Evolutionary conservation across 108 stramenopile genomes (phyloP).

Genomic region (Nitzschia palea): DNA sequence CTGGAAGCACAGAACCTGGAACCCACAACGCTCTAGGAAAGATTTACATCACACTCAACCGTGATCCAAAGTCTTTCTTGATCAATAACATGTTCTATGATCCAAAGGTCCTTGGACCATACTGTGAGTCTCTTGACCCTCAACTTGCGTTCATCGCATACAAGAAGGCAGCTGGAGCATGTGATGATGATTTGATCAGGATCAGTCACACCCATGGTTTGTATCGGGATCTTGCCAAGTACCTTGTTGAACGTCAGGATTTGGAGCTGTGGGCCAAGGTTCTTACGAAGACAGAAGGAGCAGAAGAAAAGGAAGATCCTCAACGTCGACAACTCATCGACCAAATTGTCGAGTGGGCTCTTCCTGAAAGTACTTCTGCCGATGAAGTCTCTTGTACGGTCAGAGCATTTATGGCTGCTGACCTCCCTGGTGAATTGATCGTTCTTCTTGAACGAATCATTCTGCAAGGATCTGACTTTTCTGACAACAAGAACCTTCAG

Average conservation of each 20-base stretch:
- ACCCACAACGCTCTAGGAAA: slow-evolving; percentile 99
- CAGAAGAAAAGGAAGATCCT: slow-evolving; percentile 61
- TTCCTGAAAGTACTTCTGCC: slow-evolving; percentile 97
- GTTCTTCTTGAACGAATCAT: slow-evolving; percentile 98
- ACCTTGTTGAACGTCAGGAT: slow-evolving; percentile 98
- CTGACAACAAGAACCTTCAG: slow-evolving; percentile 99
- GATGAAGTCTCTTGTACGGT: slow-evolving; percentile 99
- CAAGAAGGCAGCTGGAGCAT: slow-evolving; percentile 97
- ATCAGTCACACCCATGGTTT: slow-evolving; percentile 97
- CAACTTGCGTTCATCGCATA: slow-evolving; percentile 98
- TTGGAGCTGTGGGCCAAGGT: slow-evolving; percentile 98
- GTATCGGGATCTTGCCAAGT: slow-evolving; percentile 98
- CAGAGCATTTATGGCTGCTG: slow-evolving; percentile 99
- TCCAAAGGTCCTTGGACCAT: slow-evolving; percentile 97
- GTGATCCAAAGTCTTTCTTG: slow-evolving; percentile 97
- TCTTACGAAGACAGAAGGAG: slow-evolving; percentile 78
- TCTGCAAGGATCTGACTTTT: slow-evolving; percentile 99
- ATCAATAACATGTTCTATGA: slow-evolving; percentile 99
- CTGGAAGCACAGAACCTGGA: slow-evolving; percentile 98
- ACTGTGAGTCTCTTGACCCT: slow-evolving; percentile 99
- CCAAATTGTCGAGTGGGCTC: slow-evolving; percentile 99
- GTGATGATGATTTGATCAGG: slow-evolving; percentile 97
- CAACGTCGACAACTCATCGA: slow-evolving; percentile 96
- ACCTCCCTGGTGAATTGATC: slow-evolving; percentile 98
- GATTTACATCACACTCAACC: slow-evolving; percentile 99